These are phyloP conservation scores for Neurospora africana DNA, from an alignment of 495 filamentous ascomycete species.

Conservation along the genomic window DNA sequence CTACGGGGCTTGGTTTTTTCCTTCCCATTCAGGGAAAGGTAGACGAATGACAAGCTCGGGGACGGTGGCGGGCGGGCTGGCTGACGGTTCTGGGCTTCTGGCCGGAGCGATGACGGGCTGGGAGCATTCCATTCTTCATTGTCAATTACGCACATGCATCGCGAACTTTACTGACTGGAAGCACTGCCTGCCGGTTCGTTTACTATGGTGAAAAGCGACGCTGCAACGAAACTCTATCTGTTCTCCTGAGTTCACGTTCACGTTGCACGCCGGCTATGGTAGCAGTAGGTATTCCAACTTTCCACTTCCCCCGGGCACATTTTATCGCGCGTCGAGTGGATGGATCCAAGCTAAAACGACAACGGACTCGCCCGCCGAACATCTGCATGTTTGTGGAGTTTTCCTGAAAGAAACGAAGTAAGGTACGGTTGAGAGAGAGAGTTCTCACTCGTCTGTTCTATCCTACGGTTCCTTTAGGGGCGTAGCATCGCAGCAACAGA, in stretches of 20 bases:
- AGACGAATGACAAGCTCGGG: neutral
- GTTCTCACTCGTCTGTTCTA: neutral
- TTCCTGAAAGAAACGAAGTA: neutral
- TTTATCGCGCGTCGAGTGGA: neutral
- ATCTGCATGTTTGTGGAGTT: neutral
- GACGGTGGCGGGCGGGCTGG: no score
- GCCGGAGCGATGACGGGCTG: neutral
- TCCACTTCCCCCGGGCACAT: neutral
- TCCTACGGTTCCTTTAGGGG: neutral
- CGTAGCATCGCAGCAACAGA: neutral
- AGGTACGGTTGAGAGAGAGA: neutral
- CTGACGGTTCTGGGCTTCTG: neutral
- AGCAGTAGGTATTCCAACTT: neutral
- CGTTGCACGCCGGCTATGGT: neutral
- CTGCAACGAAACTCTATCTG: neutral
- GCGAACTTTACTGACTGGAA: neutral
- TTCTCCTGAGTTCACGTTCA: neutral
- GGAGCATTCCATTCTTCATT: neutral
- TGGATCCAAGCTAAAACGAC: neutral
- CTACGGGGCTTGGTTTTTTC: neutral
- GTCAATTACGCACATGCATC: neutral
- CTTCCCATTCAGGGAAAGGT: neutral
- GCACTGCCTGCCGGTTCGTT: neutral
- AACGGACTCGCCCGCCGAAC: neutral
- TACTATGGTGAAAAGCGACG: neutral